Base-by-base conservation (phyloP, 2,329 filamentous ascomycete genomes). In the Penicillium sp. region DNA sequence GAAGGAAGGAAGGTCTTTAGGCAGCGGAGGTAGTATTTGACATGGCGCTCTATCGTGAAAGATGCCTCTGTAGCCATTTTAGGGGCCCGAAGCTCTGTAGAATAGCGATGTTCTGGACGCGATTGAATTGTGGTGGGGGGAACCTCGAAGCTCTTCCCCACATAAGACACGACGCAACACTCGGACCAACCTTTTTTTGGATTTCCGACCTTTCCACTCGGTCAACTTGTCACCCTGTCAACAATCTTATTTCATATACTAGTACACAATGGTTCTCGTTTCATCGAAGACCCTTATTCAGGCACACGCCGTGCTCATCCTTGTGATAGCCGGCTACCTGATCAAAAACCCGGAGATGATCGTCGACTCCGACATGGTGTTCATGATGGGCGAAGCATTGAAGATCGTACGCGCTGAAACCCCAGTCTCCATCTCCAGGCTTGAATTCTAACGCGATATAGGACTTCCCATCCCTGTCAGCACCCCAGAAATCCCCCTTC, bases 1-100 rank as follows among this genome's bases (percentile, higher is more conserved):
- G 86, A 83, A 0, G 94, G 94, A 6, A 99, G 86, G 58, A 88
- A 83, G 22, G 87, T 88, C 71, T 88, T 89, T 61, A 94, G 83
- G 72, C 93, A 97, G 70, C 92, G 87, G 62, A 92, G 85, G 88
- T 92, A 99, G 82, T 97, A 99, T 70, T 89, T 91, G 70, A 94
- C 80, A 72, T 99, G 94, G 54, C 81, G 83, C 45, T 83, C 79
- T 54, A 81, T 84, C 68, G 68, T 68, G 57, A 76, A 71, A 18
- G 52, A 50, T 16, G 65, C 52, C 32, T 65, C 64, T 16, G 63
- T 65, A 27, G 66, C 58, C 69, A 73, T 71, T 61, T 48, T 47
- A 43, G 49, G 47, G 13, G 3, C n/a, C 11, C 3, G 6, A n/a
- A 36, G 34, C 34, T 36, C 34, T n/a, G 34, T 7, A 36, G 34